Conservation (phyloP, 2,329 filamentous ascomycete genomes). For the Myriosclerotinia scirpicola region DNA sequence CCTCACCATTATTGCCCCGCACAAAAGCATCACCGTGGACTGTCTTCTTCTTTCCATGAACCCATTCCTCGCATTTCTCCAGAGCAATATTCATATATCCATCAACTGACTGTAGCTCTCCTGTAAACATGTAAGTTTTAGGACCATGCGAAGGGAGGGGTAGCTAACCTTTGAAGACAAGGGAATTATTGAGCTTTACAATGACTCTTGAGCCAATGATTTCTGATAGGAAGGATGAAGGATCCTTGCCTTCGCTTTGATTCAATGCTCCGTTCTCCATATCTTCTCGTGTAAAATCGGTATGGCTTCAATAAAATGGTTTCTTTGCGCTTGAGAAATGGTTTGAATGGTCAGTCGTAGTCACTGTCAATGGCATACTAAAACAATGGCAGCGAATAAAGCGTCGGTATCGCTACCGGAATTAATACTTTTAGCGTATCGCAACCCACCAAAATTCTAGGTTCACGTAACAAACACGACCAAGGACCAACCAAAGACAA, state of each 20-base stretch:
- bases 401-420: slow-evolving; percentile 15
- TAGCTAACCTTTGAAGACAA: slow-evolving; percentile 85
- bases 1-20: slow-evolving; percentile 86
- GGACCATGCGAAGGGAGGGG: slow-evolving; percentile 25
- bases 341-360: background rate
- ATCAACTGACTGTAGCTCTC: slow-evolving; percentile 93
- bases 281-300: slow-evolving; percentile 26
- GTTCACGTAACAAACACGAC: background rate
- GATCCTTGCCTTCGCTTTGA: slow-evolving; percentile 79
- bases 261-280: slow-evolving; percentile 71
- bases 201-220: slow-evolving; percentile 94
- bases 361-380: background rate
- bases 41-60: slow-evolving; percentile 78
- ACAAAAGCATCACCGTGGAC: slow-evolving; percentile 95
- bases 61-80: slow-evolving; percentile 90
- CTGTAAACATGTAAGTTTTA: slow-evolving; percentile 47
- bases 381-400: slow-evolving; percentile 14
- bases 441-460: slow-evolving; percentile 7
- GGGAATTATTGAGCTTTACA: slow-evolving; percentile 97
- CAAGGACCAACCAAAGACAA: background rate
- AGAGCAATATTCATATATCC: slow-evolving; percentile 99
- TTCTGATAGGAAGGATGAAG: slow-evolving; percentile 87
- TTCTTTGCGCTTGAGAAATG: background rate
- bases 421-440: background rate
- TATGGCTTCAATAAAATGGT: background rate